Conservation (phyloP, 768 basidiomycete species). For the Lactifluus rugatus region DNA sequence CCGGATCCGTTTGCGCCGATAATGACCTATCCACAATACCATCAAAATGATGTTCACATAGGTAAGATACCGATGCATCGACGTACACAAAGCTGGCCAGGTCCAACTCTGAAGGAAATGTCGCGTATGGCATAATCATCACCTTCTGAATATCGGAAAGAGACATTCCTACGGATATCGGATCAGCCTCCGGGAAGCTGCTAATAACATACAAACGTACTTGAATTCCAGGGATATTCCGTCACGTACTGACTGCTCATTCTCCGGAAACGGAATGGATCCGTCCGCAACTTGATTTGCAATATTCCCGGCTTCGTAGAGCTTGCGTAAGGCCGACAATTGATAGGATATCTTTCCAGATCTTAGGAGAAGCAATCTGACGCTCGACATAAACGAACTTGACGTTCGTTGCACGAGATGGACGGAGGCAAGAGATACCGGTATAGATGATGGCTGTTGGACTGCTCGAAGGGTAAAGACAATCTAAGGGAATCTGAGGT, state of each 20-base stretch:
- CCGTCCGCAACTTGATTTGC: constrained; percentile 52
- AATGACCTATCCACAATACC: constrained; percentile 43
- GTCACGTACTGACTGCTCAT: constrained; percentile 10
- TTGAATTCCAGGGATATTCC: constrained; percentile 52
- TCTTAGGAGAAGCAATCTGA: constrained; percentile 43
- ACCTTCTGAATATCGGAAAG: constrained; percentile 55
- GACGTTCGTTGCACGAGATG: constrained; percentile 48
- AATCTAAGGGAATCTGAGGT: constrained; percentile 5
- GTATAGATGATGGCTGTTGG: constrained; percentile 18
- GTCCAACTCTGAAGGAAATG: constrained; percentile 59
- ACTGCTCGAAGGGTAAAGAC: constrained; percentile 21
- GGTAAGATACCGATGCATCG: background rate
- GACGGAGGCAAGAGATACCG: constrained; percentile 24
- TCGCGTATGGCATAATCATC: constrained; percentile 44
- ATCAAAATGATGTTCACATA: background rate
- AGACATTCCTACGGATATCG: constrained; percentile 43
- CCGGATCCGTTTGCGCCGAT: constrained; percentile 72
- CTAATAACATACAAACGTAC: constrained; percentile 25
- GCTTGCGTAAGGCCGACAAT: constrained; percentile 42
- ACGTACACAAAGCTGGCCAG: constrained; percentile 66
- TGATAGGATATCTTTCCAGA: constrained; percentile 47
- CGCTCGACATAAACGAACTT: constrained; percentile 36
- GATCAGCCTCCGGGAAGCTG: constrained; percentile 20
- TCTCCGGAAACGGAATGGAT: constrained; percentile 28
- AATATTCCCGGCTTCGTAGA: constrained; percentile 58